Percentiles rank a stretch among this genome's conserved stretches.
Evolutionary conservation across 441 rosid genomes (phyloP).

Genomic region (Adansonia grandidieri): DNA sequence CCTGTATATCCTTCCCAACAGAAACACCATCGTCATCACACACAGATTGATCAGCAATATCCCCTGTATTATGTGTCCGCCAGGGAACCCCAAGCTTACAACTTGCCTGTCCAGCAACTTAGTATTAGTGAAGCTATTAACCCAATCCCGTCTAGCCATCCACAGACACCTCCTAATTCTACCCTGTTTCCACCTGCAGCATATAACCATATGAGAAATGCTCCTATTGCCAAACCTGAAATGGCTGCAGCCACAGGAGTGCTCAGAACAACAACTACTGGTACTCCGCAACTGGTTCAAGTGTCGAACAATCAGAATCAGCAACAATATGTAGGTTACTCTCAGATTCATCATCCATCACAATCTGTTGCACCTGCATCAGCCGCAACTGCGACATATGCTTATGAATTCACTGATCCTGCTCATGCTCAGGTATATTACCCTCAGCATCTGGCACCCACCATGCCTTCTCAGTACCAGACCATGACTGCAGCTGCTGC

Average conservation of each 20-base stretch:
- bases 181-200: slow-evolving; percentile 51
- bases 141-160: slow-evolving; percentile 47
- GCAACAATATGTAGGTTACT: slow-evolving; percentile 73
- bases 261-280: slow-evolving; percentile 59
- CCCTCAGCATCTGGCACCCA: slow-evolving; percentile 63
- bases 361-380: slow-evolving; percentile 64
- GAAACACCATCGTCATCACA: slow-evolving; percentile 58
- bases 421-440: slow-evolving; percentile 72
- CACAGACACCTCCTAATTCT: slow-evolving; percentile 64
- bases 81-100: slow-evolving; percentile 65
- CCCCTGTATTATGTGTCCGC: slow-evolving; percentile 70
- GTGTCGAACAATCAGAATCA: slow-evolving; percentile 70
- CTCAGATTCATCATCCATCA: slow-evolving; percentile 83
- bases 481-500: slow-evolving; percentile 64
- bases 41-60: slow-evolving; percentile 81
- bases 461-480: slow-evolving; percentile 76
- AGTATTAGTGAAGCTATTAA: slow-evolving; percentile 54
- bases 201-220: slow-evolving; percentile 59
- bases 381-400: slow-evolving; percentile 57
- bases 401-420: slow-evolving; percentile 65
- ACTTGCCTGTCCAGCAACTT: slow-evolving; percentile 64
- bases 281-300: slow-evolving; percentile 65
- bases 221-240: slow-evolving; percentile 63
- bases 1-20: slow-evolving; percentile 74
- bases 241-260: slow-evolving; percentile 53